A percentile compares a stretch with the other conserved stretches of the same genome.
Conservation (phyloP, 495 filamentous ascomycete species). For the Parachaetomium inaequale region DNA sequence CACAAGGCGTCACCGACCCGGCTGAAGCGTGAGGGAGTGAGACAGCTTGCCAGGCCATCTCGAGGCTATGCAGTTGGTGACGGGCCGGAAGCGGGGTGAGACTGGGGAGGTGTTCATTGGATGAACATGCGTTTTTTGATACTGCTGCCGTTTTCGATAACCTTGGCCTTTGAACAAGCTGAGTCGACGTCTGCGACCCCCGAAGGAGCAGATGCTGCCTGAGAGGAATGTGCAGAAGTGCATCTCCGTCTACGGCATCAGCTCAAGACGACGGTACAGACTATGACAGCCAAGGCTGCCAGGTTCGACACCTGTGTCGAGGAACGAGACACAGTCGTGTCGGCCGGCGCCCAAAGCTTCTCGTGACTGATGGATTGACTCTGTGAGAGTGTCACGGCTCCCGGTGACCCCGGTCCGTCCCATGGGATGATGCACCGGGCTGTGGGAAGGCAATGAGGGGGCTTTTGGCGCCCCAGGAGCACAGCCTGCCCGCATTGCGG, state of each 20-base stretch:
- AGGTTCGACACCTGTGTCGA: neutral
- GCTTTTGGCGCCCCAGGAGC: neutral
- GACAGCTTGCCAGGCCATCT: neutral
- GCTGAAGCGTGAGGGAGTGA: neutral
- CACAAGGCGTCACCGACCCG: slow-evolving; percentile 5
- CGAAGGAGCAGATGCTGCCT: too few species aligned
- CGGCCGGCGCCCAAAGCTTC: neutral
- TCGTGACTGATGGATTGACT: neutral
- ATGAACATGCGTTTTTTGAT: neutral
- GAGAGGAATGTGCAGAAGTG: too few species aligned
- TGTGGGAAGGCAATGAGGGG: slow-evolving; percentile 6
- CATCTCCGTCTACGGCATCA: too few species aligned
- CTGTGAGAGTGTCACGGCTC: neutral
- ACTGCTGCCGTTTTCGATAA: neutral
- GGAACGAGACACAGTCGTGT: neutral
- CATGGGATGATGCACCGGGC: neutral
- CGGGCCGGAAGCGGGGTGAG: neutral
- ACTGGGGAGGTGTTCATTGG: neutral
- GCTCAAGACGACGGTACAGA: too few species aligned
- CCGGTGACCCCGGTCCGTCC: neutral
- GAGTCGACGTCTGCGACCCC: too few species aligned
- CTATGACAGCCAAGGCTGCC: too few species aligned
- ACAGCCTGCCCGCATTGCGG: slow-evolving; percentile 12
- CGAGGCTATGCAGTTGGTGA: neutral
- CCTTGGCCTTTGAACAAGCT: neutral